phyloP scores from a whole-genome alignment of 2,329 filamentous ascomycete genomes.

The Talaromyces verruculosus region DNA sequence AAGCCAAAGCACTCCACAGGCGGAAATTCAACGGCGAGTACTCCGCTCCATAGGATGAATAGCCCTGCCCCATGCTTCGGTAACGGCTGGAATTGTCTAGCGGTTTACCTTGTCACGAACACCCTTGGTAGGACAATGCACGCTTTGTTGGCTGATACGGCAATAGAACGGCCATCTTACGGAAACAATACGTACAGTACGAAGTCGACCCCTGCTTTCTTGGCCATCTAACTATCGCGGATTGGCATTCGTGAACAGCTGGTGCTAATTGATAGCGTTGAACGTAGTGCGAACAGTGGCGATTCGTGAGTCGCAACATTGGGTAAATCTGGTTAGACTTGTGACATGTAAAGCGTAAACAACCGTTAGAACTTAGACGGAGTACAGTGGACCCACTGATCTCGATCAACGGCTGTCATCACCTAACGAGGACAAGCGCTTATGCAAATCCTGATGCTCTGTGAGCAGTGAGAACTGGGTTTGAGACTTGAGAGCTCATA shows the following conservation, averaged over 20 bases:
- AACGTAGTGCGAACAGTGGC: neutral
- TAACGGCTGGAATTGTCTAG: neutral
- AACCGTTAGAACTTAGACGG: conserved; percentile 10
- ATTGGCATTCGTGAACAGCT: neutral
- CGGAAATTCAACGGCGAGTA: neutral
- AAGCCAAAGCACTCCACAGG: neutral
- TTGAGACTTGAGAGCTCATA: conserved; percentile 3
- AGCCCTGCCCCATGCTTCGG: neutral
- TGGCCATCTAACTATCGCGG: neutral
- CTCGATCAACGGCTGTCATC: conserved; percentile 20
- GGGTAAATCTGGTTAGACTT: neutral
- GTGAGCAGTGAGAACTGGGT: neutral
- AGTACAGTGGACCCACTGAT: conserved; percentile 12
- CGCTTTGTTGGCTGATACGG: neutral
- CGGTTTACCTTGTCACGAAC: neutral
- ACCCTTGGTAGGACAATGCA: neutral
- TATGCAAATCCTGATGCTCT: conserved; percentile 10
- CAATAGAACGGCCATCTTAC: neutral
- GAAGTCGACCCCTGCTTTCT: neutral
- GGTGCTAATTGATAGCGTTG: neutral
- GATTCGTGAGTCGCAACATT: neutral
- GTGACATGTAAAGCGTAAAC: neutral
- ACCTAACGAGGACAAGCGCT: conserved; percentile 13
- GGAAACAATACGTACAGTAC: neutral
- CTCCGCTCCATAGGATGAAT: neutral